These are phyloP conservation scores for Penicillium sp. DNA, from an alignment of 2,329 filamentous ascomycete genomes.

Conservation along the genomic window DNA sequence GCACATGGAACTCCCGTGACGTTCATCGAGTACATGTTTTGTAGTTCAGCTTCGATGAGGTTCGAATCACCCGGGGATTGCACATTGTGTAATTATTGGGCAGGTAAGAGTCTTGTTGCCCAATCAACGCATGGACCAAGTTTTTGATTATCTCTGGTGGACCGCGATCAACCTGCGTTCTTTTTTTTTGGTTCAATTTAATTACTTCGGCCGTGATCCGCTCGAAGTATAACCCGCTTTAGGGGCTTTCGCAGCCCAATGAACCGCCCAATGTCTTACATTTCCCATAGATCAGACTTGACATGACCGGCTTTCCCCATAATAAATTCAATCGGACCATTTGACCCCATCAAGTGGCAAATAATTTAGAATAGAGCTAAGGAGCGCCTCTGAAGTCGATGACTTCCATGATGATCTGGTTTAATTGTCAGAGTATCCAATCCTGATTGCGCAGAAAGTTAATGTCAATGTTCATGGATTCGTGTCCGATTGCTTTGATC, in stretches of 20 bases:
- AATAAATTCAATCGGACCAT: background rate
- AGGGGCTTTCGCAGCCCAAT: conserved; percentile 23
- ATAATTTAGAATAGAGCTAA: conserved; percentile 3
- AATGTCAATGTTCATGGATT: conserved; percentile 10
- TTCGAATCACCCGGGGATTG: background rate
- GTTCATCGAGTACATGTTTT: background rate
- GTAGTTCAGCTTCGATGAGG: background rate
- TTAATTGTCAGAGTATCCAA: conserved; percentile 13
- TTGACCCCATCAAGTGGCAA: conserved; percentile 6
- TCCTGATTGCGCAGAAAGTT: conserved; percentile 7
- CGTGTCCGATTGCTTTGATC: conserved; percentile 4
- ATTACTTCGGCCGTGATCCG: conserved; percentile 6
- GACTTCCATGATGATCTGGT: conserved; percentile 6
- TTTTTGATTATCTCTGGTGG: conserved; percentile 7
- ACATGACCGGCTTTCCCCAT: background rate
- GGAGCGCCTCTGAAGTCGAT: conserved; percentile 7
- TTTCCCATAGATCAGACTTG: conserved; percentile 1
- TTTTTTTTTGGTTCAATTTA: background rate
- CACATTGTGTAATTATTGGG: conserved; percentile 11
- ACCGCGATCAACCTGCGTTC: conserved; percentile 7
- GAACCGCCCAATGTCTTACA: conserved; percentile 23
- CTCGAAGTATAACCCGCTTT: conserved; percentile 6
- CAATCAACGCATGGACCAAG: conserved; percentile 26
- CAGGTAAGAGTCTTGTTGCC: conserved; percentile 16
- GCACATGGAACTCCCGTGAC: conserved; percentile 15